Conservation (phyloP, 2,329 filamentous ascomycete species). For the Colletotrichum camelliae region DNA sequence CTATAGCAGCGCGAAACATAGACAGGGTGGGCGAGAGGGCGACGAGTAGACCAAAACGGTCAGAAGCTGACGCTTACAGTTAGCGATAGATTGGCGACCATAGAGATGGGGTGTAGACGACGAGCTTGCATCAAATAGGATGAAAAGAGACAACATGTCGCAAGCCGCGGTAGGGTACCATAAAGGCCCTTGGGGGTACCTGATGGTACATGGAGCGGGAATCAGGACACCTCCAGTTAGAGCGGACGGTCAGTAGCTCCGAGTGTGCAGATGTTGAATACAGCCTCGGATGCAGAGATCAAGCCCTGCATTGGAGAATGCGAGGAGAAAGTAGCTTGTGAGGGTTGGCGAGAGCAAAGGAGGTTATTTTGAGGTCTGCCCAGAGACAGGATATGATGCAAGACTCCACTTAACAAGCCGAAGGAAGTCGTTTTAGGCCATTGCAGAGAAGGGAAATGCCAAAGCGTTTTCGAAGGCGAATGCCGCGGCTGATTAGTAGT, state of each 20-base stretch:
- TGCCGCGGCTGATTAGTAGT: background rate
- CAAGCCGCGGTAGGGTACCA: constrained; percentile 2
- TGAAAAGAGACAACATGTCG: constrained; percentile 14
- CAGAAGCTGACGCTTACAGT: background rate
- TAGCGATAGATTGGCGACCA: constrained; percentile 5
- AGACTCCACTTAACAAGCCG: background rate
- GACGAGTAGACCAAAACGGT: background rate
- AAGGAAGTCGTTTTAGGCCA: background rate
- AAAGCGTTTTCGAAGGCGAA: background rate
- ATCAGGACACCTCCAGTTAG: background rate
- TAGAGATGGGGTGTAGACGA: background rate
- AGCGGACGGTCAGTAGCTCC: background rate
- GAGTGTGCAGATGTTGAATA: background rate
- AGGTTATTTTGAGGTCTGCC: background rate
- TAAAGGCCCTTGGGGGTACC: background rate
- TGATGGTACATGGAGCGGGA: background rate
- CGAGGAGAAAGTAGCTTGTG: background rate
- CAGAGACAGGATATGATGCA: background rate
- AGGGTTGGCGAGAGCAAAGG: background rate
- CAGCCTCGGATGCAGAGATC: background rate
- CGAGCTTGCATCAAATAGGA: background rate
- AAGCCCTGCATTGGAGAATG: background rate
- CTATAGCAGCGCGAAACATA: background rate
- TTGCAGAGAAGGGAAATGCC: background rate
- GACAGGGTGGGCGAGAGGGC: background rate